Base-by-base conservation (phyloP, 1,139 yeast species). In the Kurtzmaniella natalensis region DNA sequence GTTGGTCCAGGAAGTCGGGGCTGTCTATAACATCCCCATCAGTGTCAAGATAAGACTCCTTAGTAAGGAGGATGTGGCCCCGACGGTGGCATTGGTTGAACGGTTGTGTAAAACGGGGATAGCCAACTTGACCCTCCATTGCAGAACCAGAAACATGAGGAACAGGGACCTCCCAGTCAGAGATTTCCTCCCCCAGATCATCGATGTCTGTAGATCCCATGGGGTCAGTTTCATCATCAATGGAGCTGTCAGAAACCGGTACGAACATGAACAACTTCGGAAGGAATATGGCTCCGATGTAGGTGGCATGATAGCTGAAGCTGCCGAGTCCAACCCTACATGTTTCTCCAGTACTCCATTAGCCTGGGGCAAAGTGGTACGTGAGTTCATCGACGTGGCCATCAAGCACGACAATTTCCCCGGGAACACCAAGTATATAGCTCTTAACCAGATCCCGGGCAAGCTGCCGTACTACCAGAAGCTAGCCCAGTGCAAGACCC, bases 281-380 rank as follows among this genome's bases (percentile, higher is more conserved):
- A 46, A 57, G 6, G 59, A 59, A 17, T 76, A 74, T 49, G 78
- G 79, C 0, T 62, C 69, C 2, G 74, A 74, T 9, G 45, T 81
- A 10, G 95, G 97, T 2, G 92, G 87, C 6, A 92, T 92, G 98
- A 80, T 89, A 45, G 98, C 96, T 1, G 84, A 88, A 33, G 78
- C 80, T 21, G 97, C 96, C 0, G 97, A 92, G 56, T 53, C 73
- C 7, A 89, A 92, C 51, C 92, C 95, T 6, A 72, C 95, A 1
- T 81, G 87, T 32, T 92, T 92, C 53, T 53, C 58, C 11, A 53
- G 53, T 8, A 46, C 48, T 0, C 78, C 84, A 2, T 50, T 69
- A 30, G 65, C 75, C 0, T 84, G 92, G 82, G 64, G 61, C 22
- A 53, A 61, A 18, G 62, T 76, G 4, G 70, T 76, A 9, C 64